Evolutionary conservation across 768 basidiomycete species (phyloP), one percentile per base, ranked within the genome.

Genomic region (Suillus subaureus): DNA sequence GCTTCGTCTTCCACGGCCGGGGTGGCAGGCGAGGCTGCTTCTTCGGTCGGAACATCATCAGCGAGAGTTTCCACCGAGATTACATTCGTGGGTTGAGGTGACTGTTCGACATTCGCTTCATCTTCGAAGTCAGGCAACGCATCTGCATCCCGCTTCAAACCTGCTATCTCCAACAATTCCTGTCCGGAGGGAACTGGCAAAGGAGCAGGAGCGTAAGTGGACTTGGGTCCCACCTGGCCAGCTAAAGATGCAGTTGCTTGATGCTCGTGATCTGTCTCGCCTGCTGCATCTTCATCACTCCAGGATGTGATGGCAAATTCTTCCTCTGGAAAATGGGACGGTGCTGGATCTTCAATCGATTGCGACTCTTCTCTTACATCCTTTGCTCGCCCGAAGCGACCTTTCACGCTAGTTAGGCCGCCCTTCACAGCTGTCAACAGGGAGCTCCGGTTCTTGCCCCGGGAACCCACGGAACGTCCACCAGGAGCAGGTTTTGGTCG

Each of bases 51-150:
- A 42, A 55, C 23, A 23, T 61, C 28, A 52, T 69, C 28, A 47
- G 63, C 52, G 23, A 67, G 65, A 56, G 71, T 65, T 65, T 67
- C 70, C 37, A 70, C 60, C 15, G 12, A 58, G 8, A 12, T 39
- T 57, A 56, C 62, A 61, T 64, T 0, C 18, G 54, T 57, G 9
- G 37, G 63, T 5, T 26, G 45, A 55, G 4, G 51, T 49, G 35
- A 23, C 62, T 45, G 69, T 33, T 73, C 71, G 16, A 69, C 62
- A 58, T 68, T 63, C 6, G 66, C 49, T 52, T 80, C 81, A n/a
- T 87, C 87, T 56, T 89, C 86, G 67, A 85, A 90, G 67, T 89
- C 88, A 9, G 85, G 78, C 31, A 91, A 81, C 0, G 67, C 72
- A 31, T 82, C 79, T 1, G 73, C 80, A 37, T 74, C 79, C 37